A percentile compares a stretch with the other conserved stretches of the same genome.
Evolutionary conservation across 1,284 basidiomycete species (phyloP).

Genomic region (Ceratobasidium sp.): DNA sequence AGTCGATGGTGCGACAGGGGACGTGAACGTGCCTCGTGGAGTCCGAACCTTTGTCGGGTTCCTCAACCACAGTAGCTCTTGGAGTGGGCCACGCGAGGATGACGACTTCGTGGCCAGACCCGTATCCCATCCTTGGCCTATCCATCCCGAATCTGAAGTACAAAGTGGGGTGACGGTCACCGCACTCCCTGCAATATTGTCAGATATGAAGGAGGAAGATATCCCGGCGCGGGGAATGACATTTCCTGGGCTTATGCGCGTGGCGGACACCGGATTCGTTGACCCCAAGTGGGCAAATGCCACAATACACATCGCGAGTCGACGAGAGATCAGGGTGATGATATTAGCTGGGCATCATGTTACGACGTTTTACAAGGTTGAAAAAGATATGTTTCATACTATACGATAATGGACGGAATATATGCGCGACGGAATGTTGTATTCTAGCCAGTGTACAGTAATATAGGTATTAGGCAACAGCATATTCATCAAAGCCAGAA

Average conservation of each 20-base stretch:
- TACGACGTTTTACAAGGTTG: slow-evolving; percentile 32
- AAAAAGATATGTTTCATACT: slow-evolving; percentile 24
- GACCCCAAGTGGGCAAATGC: slow-evolving; percentile 43
- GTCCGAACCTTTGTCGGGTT: slow-evolving; percentile 38
- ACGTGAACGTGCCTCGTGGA: slow-evolving; percentile 32
- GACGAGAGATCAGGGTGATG: slow-evolving; percentile 32
- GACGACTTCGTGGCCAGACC: slow-evolving; percentile 30
- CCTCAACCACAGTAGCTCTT: slow-evolving; percentile 14
- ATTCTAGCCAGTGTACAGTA: neutral
- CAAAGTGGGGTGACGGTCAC: neutral
- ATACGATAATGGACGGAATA: slow-evolving; percentile 3
- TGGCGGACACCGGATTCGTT: slow-evolving; percentile 32
- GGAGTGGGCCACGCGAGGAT: slow-evolving; percentile 16
- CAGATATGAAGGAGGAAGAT: slow-evolving; percentile 34
- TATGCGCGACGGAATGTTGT: slow-evolving; percentile 8
- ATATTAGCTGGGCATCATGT: slow-evolving; percentile 30
- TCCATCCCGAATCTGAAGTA: slow-evolving; percentile 4
- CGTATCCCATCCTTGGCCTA: slow-evolving; percentile 27
- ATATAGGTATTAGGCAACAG: too few species aligned
- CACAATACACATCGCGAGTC: slow-evolving; percentile 22
- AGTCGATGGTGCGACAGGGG: neutral
- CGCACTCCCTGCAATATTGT: slow-evolving; percentile 10
- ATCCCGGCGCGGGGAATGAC: slow-evolving; percentile 31
- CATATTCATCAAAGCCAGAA: neutral
- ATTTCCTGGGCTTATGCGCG: slow-evolving; percentile 35